Evolutionary conservation across 2,329 filamentous ascomycete species (phyloP), one percentile per base, ranked within the genome.

Genomic region (Phialocephala subalpina): DNA sequence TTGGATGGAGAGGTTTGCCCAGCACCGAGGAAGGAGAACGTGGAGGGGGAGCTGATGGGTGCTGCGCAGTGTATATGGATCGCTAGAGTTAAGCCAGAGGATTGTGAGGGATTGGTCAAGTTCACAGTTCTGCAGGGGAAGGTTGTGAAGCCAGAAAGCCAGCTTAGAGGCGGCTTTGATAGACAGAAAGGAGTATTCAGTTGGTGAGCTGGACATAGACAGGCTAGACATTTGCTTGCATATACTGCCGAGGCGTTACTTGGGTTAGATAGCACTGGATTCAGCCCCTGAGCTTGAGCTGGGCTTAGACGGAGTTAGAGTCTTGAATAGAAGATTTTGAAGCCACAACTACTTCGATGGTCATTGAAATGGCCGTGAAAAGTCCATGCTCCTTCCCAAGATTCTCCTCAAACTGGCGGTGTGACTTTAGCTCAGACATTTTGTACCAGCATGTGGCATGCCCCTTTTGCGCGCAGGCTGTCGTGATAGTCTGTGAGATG

Each of bases 61-160:
- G 94, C 93, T 0, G 89, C 87, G 55, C 94, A 97, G 82, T 95
- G 94, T 68, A 97, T 97, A 73, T 97, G 95, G 95, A 83, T 97
- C 55, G 95, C 93, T 22, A 83, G 95, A 65, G 90, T 97, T 20
- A 81, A 83, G 75, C 95, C 95, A 0, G 92, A 97, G 80, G 93
- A 98, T 76, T 97, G 94, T 75, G 94, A 97, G 83, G 97, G 96
- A 69, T 88, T 99, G 67, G 88, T 99, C 52, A 86, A 88, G 75
- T 97, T 92, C 77, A 98, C 96, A 0, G 86, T 99, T 2, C 78
- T 98, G 74, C 92, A 97, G 81, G 96, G 96, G 27, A 98, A 97
- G 82, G 88, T 98, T 29, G 89, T 98, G 60, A 97, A 97, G 83
- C 93, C 94, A 0, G 91, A 90, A 76, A 85, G 85, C 63, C 94